Conservation (phyloP, 352 stramenopile genomes). For the Pythium sukuiense region DNA sequence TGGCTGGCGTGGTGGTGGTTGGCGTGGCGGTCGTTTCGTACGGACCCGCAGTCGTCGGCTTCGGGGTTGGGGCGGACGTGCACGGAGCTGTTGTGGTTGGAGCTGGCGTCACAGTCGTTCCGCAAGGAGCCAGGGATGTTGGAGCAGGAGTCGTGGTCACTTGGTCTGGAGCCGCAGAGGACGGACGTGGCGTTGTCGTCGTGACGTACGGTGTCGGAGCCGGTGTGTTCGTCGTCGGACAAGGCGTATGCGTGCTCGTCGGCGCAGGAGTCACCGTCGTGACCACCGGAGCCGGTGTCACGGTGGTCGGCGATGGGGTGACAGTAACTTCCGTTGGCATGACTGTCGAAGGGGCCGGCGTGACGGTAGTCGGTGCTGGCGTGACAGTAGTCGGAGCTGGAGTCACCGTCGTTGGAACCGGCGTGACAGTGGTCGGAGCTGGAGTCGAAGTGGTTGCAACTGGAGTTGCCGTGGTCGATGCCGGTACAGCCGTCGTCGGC, state of each 20-base stretch:
- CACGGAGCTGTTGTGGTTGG: constrained; percentile 1
- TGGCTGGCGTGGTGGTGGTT: background rate
- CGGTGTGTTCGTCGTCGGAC: background rate
- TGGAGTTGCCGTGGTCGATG: too few species aligned
- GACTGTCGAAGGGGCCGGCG: background rate
- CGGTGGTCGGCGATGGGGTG: background rate
- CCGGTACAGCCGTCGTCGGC: too few species aligned
- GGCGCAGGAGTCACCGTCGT: background rate
- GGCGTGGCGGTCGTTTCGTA: background rate
- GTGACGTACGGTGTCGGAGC: background rate
- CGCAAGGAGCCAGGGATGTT: background rate
- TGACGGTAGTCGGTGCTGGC: too few species aligned
- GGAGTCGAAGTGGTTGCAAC: too few species aligned
- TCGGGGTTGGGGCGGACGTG: background rate
- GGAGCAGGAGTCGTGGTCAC: constrained; percentile 1
- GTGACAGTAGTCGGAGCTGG: too few species aligned
- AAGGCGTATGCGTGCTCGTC: background rate
- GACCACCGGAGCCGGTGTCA: background rate
- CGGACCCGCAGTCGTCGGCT: background rate
- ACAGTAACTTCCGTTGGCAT: background rate
- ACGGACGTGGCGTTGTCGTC: background rate
- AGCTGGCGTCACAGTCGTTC: background rate
- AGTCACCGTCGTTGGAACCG: too few species aligned
- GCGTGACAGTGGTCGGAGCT: too few species aligned
- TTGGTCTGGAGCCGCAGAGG: background rate